These are phyloP conservation scores for Candida coleopterorum DNA, from an alignment of 805 yeast genomes.

Conservation along the genomic window DNA sequence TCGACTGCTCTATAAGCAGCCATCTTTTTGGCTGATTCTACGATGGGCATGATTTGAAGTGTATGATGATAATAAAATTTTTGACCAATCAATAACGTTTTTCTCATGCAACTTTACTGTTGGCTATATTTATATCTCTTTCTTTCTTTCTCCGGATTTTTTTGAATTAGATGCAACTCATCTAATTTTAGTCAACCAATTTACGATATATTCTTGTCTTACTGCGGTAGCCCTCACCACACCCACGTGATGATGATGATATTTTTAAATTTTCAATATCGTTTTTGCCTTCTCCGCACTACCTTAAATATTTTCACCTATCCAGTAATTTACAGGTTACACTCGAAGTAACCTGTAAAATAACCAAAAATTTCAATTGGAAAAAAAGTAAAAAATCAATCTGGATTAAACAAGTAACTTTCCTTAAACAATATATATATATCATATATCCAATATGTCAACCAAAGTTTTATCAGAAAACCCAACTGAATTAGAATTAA, in stretches of 20 bases:
- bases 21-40: slow-evolving; percentile 80
- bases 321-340: slow-evolving; percentile 11
- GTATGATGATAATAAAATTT: background rate
- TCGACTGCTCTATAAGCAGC: slow-evolving; percentile 95
- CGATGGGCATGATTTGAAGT: slow-evolving; percentile 11
- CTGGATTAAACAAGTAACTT: slow-evolving; percentile 2
- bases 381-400: slow-evolving; percentile 4
- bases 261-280: no score
- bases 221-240: slow-evolving; percentile 1
- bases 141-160: slow-evolving; percentile 6
- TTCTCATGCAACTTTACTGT: background rate
- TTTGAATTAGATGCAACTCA: background rate
- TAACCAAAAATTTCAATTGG: slow-evolving; percentile 5
- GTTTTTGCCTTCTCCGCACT: no score
- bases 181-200: no score
- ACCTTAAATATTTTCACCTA: background rate
- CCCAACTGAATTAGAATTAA: slow-evolving; percentile 98
- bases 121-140: no score
- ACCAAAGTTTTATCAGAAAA: slow-evolving; percentile 90
- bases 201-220: background rate
- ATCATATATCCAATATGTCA: slow-evolving; percentile 58
- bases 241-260: slow-evolving; percentile 1
- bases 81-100: background rate
- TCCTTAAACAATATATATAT: slow-evolving; percentile 2
- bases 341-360: slow-evolving; percentile 7